A percentile compares a stretch with the other conserved stretches of the same genome.
phyloP scores from a whole-genome alignment of 192 early-diverging fungal species.

The Phlyctochytrium planicorne region DNA sequence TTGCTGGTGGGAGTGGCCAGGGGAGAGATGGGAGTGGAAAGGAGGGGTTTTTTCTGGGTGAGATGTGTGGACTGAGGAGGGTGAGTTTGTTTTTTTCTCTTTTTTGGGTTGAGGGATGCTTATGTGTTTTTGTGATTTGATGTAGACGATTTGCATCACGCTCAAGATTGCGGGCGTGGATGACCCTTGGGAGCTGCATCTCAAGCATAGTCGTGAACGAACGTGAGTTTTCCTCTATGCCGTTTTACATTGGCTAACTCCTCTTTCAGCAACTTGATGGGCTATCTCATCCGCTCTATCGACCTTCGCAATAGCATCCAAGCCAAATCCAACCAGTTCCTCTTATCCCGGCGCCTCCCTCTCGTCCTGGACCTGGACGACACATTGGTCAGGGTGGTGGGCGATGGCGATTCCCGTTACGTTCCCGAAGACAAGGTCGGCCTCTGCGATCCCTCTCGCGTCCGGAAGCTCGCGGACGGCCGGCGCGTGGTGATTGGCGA shows the following conservation, averaged over 20 bases:
- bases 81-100: constrained; percentile 21
- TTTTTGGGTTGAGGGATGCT: background rate
- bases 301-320: constrained; percentile 58
- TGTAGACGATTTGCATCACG: constrained; percentile 50
- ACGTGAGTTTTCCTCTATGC: constrained; percentile 38
- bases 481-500: constrained; percentile 64
- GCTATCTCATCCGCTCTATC: constrained; percentile 57
- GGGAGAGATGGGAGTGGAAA: too few species aligned
- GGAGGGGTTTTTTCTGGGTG: constrained; percentile 57
- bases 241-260: constrained; percentile 6
- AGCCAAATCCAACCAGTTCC: constrained; percentile 46
- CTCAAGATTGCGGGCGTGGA: constrained; percentile 44
- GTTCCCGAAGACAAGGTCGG: constrained; percentile 49
- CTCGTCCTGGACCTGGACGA: constrained; percentile 79
- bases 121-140: background rate
- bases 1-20: too few species aligned
- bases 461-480: constrained; percentile 59
- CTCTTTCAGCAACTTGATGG: constrained; percentile 66
- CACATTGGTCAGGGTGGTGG: constrained; percentile 69
- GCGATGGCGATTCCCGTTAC: constrained; percentile 58
- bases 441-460: constrained; percentile 49
- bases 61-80: constrained; percentile 64
- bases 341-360: constrained; percentile 55
- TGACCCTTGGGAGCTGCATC: constrained; percentile 65
- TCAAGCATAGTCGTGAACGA: constrained; percentile 64